These are phyloP conservation scores for Steccherinum ochraceum DNA, from an alignment of 768 basidiomycete genomes.

Conservation along the genomic window DNA sequence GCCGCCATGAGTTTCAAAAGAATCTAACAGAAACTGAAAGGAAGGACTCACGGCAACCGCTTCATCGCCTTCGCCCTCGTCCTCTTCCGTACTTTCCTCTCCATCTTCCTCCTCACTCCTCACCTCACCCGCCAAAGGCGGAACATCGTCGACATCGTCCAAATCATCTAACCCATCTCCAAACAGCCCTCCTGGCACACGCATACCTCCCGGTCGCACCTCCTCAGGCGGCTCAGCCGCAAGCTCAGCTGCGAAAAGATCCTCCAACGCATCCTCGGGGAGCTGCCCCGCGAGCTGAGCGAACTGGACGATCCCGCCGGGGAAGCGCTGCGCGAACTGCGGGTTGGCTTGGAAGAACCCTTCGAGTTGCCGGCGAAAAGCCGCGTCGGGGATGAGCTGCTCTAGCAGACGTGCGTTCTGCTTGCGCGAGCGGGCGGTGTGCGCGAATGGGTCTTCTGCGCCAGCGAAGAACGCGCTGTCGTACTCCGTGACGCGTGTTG, in stretches of 20 bases:
- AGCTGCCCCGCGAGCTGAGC: conserved; percentile 42
- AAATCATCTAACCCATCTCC: conserved; percentile 32
- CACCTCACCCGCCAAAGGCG: conserved; percentile 30
- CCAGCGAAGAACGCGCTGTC: conserved; percentile 70
- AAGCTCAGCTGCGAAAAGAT: conserved; percentile 46
- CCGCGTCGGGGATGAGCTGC: conserved; percentile 51
- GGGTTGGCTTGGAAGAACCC: conserved; percentile 55
- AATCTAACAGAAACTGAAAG: not conserved
- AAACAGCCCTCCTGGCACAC: conserved; percentile 13
- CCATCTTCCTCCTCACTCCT: conserved; percentile 17
- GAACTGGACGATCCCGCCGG: conserved; percentile 61
- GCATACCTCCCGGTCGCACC: conserved; percentile 29
- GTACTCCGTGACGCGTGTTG: conserved; percentile 52
- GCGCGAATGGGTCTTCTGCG: conserved; percentile 44
- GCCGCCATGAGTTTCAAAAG: not conserved
- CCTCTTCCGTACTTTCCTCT: conserved; percentile 32
- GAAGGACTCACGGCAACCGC: conserved; percentile 43
- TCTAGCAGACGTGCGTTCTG: conserved; percentile 50
- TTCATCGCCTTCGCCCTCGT: conserved; percentile 41
- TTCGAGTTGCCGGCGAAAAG: conserved; percentile 52
- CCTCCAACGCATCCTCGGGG: conserved; percentile 45
- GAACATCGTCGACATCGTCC: conserved; percentile 37
- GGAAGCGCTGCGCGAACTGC: conserved; percentile 48
- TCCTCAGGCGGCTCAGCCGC: conserved; percentile 23
- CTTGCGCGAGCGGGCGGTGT: conserved; percentile 31